Conservation (phyloP, 2,329 filamentous ascomycete genomes). For the Zasmidium citrigriseum region DNA sequence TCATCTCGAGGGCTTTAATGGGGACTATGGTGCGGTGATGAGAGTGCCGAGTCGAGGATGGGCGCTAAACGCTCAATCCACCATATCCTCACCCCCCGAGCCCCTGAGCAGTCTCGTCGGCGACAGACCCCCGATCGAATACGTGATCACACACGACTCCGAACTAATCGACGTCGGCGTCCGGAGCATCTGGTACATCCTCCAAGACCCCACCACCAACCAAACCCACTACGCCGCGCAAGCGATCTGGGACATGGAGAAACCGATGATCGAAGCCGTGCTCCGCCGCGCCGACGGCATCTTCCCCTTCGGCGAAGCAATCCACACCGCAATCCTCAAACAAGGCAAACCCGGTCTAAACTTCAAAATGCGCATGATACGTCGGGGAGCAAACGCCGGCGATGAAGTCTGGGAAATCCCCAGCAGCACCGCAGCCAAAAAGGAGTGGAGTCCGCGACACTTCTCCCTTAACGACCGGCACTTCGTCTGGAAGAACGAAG, state of each 20-base stretch:
- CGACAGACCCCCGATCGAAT: background rate
- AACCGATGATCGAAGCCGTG: slow-evolving; percentile 3
- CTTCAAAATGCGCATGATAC: slow-evolving; percentile 7
- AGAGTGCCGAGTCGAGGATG: background rate
- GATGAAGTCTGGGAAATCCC: slow-evolving; percentile 2
- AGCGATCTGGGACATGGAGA: slow-evolving; percentile 2
- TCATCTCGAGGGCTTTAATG: background rate
- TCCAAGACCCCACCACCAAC: background rate
- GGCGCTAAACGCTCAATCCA: too few species aligned
- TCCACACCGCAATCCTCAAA: background rate
- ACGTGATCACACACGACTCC: background rate
- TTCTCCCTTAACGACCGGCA: background rate
- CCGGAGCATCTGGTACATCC: background rate
- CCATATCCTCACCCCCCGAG: background rate
- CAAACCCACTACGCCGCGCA: slow-evolving; percentile 1
- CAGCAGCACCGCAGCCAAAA: background rate
- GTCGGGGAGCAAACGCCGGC: background rate
- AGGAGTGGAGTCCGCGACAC: slow-evolving; percentile 2
- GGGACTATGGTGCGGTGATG: background rate
- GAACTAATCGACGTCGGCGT: slow-evolving; percentile 2
- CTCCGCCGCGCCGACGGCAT: slow-evolving; percentile 3
- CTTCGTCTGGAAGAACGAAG: slow-evolving; percentile 6
- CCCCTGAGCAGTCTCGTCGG: background rate
- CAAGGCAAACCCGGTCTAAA: background rate
- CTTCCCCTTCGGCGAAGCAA: slow-evolving; percentile 1